Evolutionary conservation across 2,329 filamentous ascomycete species (phyloP), one percentile per base, ranked within the genome.

Genomic region (Fusarium xyrophilum): DNA sequence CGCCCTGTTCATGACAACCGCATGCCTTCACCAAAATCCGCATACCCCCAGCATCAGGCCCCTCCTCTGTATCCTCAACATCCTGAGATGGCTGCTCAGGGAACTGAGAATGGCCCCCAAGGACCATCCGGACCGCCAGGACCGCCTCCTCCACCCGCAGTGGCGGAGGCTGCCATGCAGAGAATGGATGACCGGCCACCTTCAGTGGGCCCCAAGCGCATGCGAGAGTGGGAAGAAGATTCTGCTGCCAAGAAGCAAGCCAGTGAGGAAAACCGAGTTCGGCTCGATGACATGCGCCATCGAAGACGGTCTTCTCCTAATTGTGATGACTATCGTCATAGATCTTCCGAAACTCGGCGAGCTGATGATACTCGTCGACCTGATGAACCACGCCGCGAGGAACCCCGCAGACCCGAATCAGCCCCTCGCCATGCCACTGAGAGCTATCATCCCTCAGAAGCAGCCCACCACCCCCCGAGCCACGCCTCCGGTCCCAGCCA

Each of bases 171-270:
- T 74, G 86, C 88, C 27, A 84, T 87, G 63, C 90, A 85, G 58
- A 79, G 81, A 56, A 82, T 87, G 63, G 86, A 88, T 56, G 85
- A 97, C 58, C 87, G 93, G n/a, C 92, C 93, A 21, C 81, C 90
- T 2, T 96, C 93, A 38, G 91, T 92, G 14, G 87, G 87, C 6
- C 88, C 91, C 60, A 99, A 99, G 85, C 88, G 96, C 60, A 86
- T 89, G 77, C 90, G 94, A 50, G 96, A 98, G 75, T 97, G 96
- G 94, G 96, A 98, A 71, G 91, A 95, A 36, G 93, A 96, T 36
- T 82, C 88, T 25, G 81, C 89, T 7, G 84, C 85, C 44, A 97
- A 97, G 83, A 97, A 97, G 82, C 89, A 92, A 65, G 90, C 92
- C 13, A 97, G 89, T 39, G 95, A 98, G 8, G 94, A 97, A 78